A percentile compares a stretch with the other conserved stretches of the same genome.
Evolutionary conservation across 148 eudicot genomes (phyloP).

Genomic region (Persicaria maculosa): DNA sequence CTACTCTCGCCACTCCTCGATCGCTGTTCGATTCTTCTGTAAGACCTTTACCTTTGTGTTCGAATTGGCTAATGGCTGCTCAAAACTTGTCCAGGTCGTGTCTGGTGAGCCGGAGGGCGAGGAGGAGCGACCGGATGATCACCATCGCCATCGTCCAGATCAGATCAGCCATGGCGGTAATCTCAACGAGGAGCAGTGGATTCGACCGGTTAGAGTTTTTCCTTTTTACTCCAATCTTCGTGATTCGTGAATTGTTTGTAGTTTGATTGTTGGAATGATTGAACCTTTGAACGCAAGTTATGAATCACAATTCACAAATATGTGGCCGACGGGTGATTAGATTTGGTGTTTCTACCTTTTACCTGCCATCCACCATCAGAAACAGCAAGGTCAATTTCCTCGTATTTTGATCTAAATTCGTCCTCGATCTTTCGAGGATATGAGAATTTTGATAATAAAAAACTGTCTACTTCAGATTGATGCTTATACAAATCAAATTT

Average conservation of each 20-base stretch:
- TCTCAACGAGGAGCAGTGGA: constrained; percentile 7
- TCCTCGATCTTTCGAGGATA: neutral
- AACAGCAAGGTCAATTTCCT: too few species aligned
- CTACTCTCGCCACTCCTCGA: neutral
- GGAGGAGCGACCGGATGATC: neutral
- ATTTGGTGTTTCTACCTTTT: neutral
- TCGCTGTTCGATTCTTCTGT: neutral
- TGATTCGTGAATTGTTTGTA: neutral
- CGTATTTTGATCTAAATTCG: neutral
- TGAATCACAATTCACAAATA: neutral
- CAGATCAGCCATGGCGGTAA: constrained; percentile 7
- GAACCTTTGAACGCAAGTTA: neutral
- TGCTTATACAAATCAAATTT: neutral
- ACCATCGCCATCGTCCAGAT: neutral
- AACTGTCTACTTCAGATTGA: neutral
- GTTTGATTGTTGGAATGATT: neutral
- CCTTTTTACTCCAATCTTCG: neutral
- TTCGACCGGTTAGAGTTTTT: neutral
- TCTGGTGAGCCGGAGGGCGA: neutral
- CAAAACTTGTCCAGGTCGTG: neutral
- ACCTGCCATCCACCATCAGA: too few species aligned
- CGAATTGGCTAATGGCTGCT: neutral
- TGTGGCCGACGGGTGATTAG: neutral
- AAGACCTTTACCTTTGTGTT: neutral
- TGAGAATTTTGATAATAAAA: neutral